These are phyloP conservation scores for Balakata baccata DNA, from an alignment of 345 rosid genomes.

Conservation along the genomic window DNA sequence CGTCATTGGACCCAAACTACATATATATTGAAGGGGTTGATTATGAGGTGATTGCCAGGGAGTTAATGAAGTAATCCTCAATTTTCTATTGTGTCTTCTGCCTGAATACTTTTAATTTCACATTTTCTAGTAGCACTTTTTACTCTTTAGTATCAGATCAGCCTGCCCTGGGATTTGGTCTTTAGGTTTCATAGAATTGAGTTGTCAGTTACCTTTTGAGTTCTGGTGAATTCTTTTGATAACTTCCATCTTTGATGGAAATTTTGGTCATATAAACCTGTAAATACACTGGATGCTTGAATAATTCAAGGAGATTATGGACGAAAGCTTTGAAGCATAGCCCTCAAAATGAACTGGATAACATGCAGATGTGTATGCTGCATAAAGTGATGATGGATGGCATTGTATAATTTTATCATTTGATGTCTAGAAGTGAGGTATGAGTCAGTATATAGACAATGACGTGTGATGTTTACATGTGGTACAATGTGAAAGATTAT, in stretches of 20 bases:
- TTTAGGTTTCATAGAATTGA: neutral
- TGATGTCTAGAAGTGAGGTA: neutral
- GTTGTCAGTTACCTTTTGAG: neutral
- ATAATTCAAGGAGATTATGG: neutral
- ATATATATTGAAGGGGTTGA: constrained; percentile 64
- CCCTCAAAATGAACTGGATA: neutral
- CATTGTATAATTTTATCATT: neutral
- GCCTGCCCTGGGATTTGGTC: neutral
- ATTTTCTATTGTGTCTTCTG: neutral
- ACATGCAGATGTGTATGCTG: constrained; percentile 1
- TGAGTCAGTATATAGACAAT: neutral
- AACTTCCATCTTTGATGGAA: neutral
- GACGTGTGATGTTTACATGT: neutral
- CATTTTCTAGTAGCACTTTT: neutral
- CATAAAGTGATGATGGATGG: neutral
- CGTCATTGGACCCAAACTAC: constrained; percentile 48
- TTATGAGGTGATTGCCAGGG: constrained; percentile 51
- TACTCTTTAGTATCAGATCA: neutral
- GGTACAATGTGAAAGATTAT: neutral
- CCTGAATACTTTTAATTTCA: constrained; percentile 2
- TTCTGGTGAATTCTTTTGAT: neutral
- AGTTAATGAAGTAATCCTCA: neutral
- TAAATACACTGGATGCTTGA: neutral
- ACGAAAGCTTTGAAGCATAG: neutral
- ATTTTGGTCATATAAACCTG: neutral